phyloP scores from a whole-genome alignment of 2,329 filamentous ascomycete genomes.

The Incumbomyces delicatus region DNA sequence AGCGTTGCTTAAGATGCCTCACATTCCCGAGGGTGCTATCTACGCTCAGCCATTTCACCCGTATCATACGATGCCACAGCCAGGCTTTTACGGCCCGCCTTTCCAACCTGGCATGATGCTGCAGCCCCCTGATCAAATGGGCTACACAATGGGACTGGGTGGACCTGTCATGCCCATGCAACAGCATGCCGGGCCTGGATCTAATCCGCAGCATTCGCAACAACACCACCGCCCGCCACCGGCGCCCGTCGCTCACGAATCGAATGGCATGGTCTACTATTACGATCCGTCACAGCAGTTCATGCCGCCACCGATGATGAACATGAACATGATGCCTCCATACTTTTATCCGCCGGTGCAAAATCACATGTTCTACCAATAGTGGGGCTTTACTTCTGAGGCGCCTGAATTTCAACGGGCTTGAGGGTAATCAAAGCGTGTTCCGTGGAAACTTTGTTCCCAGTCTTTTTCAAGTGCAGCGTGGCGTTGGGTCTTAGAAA shows the following conservation, averaged over 20 bases:
- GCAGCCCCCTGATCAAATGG: conserved; percentile 41
- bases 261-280: conserved; percentile 94
- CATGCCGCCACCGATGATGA: conserved; percentile 50
- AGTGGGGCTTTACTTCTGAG: neutral
- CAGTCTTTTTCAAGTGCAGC: neutral
- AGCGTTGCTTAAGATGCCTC: conserved; percentile 49
- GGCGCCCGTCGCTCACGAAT: conserved; percentile 67
- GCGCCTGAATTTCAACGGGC: neutral
- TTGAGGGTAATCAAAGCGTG: neutral
- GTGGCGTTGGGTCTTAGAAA: neutral
- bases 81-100: conserved; percentile 50
- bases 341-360: conserved; percentile 49
- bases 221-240: conserved; percentile 33
- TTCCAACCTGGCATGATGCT: conserved; percentile 60
- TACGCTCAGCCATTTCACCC: conserved; percentile 87
- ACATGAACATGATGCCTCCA: conserved; percentile 65
- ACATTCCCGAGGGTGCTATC: conserved; percentile 85
- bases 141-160: conserved; percentile 11
- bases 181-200: conserved; percentile 15
- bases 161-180: conserved; percentile 18
- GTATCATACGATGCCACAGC: conserved; percentile 51
- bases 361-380: conserved; percentile 52
- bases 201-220: conserved; percentile 28
- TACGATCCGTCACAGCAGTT: conserved; percentile 66
- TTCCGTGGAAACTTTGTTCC: neutral